Percentiles rank a stretch among this genome's conserved stretches.
Conservation (phyloP, 192 early-diverging fungal genomes). For the Jimgerdemannia lactiflua region DNA sequence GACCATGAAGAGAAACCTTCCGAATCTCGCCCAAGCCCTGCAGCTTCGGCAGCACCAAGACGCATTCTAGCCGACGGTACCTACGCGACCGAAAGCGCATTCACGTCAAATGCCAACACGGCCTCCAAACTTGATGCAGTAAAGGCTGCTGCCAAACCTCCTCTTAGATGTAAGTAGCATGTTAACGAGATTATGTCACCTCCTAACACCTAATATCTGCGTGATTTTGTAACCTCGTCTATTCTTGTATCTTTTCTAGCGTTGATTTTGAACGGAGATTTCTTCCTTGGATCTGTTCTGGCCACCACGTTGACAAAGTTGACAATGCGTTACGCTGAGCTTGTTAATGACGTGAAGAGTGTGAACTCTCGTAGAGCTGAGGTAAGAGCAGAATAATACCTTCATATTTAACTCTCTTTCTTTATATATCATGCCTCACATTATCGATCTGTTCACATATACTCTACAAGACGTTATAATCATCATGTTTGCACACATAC, state of each 20-base stretch:
- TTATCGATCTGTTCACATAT: too few relatives aligned
- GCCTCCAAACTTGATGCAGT: slow-evolving; percentile 44
- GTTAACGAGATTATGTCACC: neutral
- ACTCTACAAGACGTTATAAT: too few relatives aligned
- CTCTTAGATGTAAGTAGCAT: slow-evolving; percentile 50
- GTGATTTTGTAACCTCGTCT: neutral
- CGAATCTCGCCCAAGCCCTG: slow-evolving; percentile 8
- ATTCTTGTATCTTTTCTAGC: slow-evolving; percentile 46
- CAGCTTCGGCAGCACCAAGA: slow-evolving; percentile 50
- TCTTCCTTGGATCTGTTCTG: slow-evolving; percentile 87
- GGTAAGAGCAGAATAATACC: slow-evolving; percentile 16
- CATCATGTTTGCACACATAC: neutral
- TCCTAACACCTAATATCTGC: neutral
- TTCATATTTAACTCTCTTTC: too few relatives aligned
- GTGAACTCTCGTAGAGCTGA: slow-evolving; percentile 90
- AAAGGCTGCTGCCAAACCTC: slow-evolving; percentile 64
- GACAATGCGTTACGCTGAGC: slow-evolving; percentile 70
- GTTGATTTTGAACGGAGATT: slow-evolving; percentile 91
- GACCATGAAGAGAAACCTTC: slow-evolving; percentile 43
- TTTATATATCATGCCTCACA: too few relatives aligned
- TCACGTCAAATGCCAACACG: slow-evolving; percentile 56
- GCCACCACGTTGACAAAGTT: slow-evolving; percentile 90
- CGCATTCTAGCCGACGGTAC: slow-evolving; percentile 95
- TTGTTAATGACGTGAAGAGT: slow-evolving; percentile 42
- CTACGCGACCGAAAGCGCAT: slow-evolving; percentile 94